Base-by-base conservation (phyloP, 805 yeast species). In the Blastobotrys mokoenaii region DNA sequence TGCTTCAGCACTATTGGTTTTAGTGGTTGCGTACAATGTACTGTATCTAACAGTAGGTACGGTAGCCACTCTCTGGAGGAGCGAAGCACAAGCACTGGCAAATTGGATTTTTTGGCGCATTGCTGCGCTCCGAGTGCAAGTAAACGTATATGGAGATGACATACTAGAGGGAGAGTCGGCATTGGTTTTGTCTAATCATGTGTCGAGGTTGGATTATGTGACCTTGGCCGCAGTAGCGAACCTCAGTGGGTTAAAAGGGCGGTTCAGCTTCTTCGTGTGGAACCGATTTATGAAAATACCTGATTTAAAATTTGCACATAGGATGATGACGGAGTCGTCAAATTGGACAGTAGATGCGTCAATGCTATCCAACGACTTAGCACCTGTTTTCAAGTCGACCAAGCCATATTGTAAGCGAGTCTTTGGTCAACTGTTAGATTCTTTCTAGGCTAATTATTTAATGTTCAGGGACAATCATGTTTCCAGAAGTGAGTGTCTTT, bases 401-500 rank as follows among this genome's bases (percentile, higher is more conserved):
- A 5, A 15, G n/a, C 47, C 46, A 3, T 46, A 30, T n/a, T 40
- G 94, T 22, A 22, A 22, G 27, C 27, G 7, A 8, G 7, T 8
- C 27, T 22, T 22, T 22, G n/a, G n/a, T n/a, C n/a, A n/a, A n/a
- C n/a, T n/a, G n/a, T n/a, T n/a, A n/a, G n/a, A n/a, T n/a, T n/a
- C n/a, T n/a, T n/a, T n/a, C n/a, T n/a, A n/a, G n/a, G n/a, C n/a
- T n/a, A n/a, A n/a, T n/a, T n/a, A n/a, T n/a, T n/a, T n/a, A n/a
- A n/a, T n/a, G n/a, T 22, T 22, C 27, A 22, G 27, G 27, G 85
- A 54, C 87, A 0, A 78, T 80, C 0, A 51, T 84, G 7, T 88
- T 88, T 52, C 97, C 97, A 0, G 97, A 89, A 62, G 96, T 84
- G 3, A 84, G 83, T 55, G 75, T 83, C 22, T 52, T 54, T 45